phyloP scores from a whole-genome alignment of 164 flowering plant species.

The Sedum album region DNA sequence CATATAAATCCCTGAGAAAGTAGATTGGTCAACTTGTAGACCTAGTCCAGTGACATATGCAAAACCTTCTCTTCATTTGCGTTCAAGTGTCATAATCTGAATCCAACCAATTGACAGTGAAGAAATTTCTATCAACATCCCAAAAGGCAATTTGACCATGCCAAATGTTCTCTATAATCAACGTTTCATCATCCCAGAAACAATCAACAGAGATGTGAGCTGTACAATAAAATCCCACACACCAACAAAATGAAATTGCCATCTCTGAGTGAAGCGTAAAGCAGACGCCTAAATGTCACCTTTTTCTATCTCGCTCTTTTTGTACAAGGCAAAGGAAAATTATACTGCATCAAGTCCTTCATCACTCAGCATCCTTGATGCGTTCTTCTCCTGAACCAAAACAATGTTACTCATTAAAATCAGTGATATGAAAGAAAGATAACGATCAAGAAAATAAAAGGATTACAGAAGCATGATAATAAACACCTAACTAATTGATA shows the following conservation, averaged over 20 bases:
- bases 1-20: neutral
- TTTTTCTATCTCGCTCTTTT: neutral
- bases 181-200: neutral
- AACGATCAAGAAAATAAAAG: neutral
- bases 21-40: too few relatives aligned
- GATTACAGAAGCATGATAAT: too few relatives aligned
- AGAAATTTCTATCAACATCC: too few relatives aligned
- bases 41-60: too few relatives aligned
- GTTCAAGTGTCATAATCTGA: neutral
- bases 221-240: conserved; percentile 3
- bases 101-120: too few relatives aligned
- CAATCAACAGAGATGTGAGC: neutral
- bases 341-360: neutral
- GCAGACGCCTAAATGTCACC: neutral
- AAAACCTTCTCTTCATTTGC: too few relatives aligned
- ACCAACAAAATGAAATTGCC: neutral
- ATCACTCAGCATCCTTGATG: conserved; percentile 1
- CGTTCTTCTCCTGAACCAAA: neutral
- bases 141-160: too few relatives aligned
- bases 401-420: neutral
- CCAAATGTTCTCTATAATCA: neutral
- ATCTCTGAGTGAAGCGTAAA: neutral
- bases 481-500: neutral
- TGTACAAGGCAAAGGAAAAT: neutral
- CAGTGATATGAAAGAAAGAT: neutral